Percentiles rank a stretch among this genome's conserved stretches.
Conservation (phyloP, 1,139 yeast species). For the Pichia sp. region DNA sequence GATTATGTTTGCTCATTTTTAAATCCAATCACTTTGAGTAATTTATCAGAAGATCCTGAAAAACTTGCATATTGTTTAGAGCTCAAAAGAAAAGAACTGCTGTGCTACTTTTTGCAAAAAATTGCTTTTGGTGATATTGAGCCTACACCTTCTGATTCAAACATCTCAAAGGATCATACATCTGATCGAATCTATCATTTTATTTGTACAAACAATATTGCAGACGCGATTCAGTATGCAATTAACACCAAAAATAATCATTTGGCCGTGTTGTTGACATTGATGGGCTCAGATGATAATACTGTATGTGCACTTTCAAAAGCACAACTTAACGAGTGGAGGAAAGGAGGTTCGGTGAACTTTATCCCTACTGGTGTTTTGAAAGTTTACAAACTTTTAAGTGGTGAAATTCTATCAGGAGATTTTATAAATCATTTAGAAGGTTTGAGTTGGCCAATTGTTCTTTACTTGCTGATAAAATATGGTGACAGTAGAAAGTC, state of each 20-base stretch:
- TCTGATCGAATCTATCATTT: conserved; percentile 46
- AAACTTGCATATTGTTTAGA: conserved; percentile 27
- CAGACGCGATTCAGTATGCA: conserved; percentile 57
- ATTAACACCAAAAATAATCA: conserved; percentile 54
- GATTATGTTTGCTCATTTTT: conserved; percentile 18
- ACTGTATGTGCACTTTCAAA: conserved; percentile 48
- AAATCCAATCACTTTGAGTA: conserved; percentile 24
- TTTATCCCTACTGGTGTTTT: conserved; percentile 47
- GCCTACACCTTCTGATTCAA: conserved; percentile 17
- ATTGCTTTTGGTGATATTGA: conserved; percentile 42
- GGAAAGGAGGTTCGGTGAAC: conserved; percentile 29
- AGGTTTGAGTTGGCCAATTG: conserved; percentile 60
- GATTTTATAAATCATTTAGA: conserved; percentile 32
- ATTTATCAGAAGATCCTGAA: conserved; percentile 25
- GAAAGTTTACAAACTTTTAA: conserved; percentile 56
- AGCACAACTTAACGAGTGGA: conserved; percentile 64
- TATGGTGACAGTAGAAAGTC: conserved; percentile 45
- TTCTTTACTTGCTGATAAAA: conserved; percentile 50
- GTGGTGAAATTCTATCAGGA: conserved; percentile 42
- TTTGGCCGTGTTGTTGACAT: conserved; percentile 60
- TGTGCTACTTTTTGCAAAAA: conserved; percentile 54
- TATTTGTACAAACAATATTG: conserved; percentile 50
- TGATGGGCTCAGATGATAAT: conserved; percentile 62
- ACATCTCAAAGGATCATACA: conserved; percentile 22
- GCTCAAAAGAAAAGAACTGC: conserved; percentile 36